Conservation (phyloP, 306 rosid species). For the Luffa aegyptiaca region DNA sequence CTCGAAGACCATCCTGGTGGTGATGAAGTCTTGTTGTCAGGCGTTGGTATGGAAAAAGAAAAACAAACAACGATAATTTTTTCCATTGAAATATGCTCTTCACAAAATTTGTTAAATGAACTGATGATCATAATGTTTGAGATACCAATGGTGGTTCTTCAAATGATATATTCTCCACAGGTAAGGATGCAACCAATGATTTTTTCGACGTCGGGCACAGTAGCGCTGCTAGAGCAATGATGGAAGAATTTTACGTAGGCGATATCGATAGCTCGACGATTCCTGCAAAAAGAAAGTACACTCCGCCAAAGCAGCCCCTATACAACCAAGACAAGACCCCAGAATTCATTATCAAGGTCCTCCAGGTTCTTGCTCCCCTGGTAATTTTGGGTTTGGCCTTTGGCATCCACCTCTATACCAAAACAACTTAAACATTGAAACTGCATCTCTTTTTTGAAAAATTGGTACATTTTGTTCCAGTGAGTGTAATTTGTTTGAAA, state of each 20-base stretch:
- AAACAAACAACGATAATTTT: not conserved
- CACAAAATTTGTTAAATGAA: not conserved
- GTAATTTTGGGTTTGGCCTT: constrained; percentile 67
- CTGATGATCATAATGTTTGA: not conserved
- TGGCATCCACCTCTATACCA: constrained; percentile 60
- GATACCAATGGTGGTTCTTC: constrained; percentile 4
- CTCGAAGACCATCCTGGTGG: constrained; percentile 99
- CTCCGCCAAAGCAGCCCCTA: constrained; percentile 68
- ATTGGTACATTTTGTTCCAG: not conserved
- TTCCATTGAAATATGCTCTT: not conserved
- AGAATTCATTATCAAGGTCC: constrained; percentile 54
- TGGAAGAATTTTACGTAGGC: constrained; percentile 82
- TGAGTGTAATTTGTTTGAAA: constrained; percentile 1
- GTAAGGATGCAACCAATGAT: constrained; percentile 82
- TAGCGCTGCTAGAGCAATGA: constrained; percentile 56
- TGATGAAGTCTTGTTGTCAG: constrained; percentile 68
- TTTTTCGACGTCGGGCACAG: constrained; percentile 90
- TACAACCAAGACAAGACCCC: constrained; percentile 67
- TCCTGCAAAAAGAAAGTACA: constrained; percentile 40
- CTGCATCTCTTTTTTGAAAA: not conserved
- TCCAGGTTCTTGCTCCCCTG: constrained; percentile 72
- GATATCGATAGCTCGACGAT: constrained; percentile 57
- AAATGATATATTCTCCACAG: constrained; percentile 29
- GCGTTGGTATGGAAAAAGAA: constrained; percentile 38
- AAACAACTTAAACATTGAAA: constrained; percentile 26